Evolutionary conservation across 2,329 filamentous ascomycete genomes (phyloP), one percentile per base, ranked within the genome.

Genomic region (Tolypocladium ophioglossoides): DNA sequence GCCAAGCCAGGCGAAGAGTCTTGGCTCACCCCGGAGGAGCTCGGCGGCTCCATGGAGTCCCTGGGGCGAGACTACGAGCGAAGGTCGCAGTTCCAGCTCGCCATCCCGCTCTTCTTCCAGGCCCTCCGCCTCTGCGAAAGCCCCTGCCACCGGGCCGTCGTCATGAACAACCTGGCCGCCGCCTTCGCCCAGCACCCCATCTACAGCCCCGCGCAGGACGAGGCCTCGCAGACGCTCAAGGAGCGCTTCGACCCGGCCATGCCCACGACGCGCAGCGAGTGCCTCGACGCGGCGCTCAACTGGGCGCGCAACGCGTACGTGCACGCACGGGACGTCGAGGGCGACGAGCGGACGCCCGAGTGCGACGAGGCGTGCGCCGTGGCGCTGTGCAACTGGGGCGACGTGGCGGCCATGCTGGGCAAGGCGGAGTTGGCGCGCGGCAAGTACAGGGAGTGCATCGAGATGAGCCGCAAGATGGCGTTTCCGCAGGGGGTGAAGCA

Each of bases 141-240:
- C 30, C 78, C 76, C 34, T 96, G 91, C 67, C 91, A 95, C 67
- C 84, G 86, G 51, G 86, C 89, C 32, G 78, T 91, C 16, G 75
- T 96, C 65, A 95, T 92, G 88, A 91, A 91, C 73, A 92, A 92
- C 67, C 78, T 92, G 56, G 82, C 88, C 9, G 83, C 82, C 38
- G 84, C 83, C 48, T 82, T 92, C 57, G 85, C 85, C 3, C 87
- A 89, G 68, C 86, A 85, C 57, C 78, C 78, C 10, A 61, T 77
- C 52, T 68, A 69, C 52, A 57, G 66, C 20, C 63, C 69, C 5
- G 51, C 62, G 6, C 54, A 62, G 20, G 54, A 57, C 12, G 61
- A 63, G n/a, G 61, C 63, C n/a, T 61, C 66, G 7, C 61, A 65
- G 40, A 59, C 58, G 10, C 61, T 70, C 30, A 62, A 62, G 50